phyloP scores from a whole-genome alignment of 306 rosid genomes.

The Pyrus betulifolia region DNA sequence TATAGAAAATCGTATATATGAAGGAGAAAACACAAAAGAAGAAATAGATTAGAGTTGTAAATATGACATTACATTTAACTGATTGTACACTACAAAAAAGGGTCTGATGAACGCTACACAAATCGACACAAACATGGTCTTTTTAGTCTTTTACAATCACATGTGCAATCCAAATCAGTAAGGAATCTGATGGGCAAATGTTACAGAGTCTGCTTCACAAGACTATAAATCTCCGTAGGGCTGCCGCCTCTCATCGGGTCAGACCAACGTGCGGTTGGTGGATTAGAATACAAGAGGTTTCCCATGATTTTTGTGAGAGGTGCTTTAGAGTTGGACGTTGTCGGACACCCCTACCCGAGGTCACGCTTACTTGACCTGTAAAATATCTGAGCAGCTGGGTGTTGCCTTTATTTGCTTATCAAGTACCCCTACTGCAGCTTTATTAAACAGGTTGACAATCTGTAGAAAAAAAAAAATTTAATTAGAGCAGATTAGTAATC shows the following conservation, averaged over 20 bases:
- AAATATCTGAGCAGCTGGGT: constrained; percentile 5
- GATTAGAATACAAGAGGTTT: not conserved
- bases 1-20: not conserved
- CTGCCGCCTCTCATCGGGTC: not conserved
- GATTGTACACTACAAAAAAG: no score
- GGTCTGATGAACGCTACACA: not conserved
- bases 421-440: constrained; percentile 56
- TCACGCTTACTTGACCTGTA: not conserved
- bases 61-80: not conserved
- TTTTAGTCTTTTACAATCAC: not conserved
- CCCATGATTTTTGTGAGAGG: no score
- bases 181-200: not conserved
- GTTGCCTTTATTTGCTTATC: constrained; percentile 39
- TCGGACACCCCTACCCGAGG: no score
- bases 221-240: not conserved
- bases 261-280: not conserved
- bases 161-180: not conserved
- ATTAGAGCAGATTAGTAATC: not conserved
- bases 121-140: not conserved
- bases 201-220: not conserved
- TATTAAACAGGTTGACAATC: constrained; percentile 59
- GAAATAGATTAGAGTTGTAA: not conserved
- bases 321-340: no score
- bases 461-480: constrained; percentile 12
- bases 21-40: not conserved